Base-by-base conservation (phyloP, 2,329 filamentous ascomycete genomes). In the Chaetomium olivaceum region DNA sequence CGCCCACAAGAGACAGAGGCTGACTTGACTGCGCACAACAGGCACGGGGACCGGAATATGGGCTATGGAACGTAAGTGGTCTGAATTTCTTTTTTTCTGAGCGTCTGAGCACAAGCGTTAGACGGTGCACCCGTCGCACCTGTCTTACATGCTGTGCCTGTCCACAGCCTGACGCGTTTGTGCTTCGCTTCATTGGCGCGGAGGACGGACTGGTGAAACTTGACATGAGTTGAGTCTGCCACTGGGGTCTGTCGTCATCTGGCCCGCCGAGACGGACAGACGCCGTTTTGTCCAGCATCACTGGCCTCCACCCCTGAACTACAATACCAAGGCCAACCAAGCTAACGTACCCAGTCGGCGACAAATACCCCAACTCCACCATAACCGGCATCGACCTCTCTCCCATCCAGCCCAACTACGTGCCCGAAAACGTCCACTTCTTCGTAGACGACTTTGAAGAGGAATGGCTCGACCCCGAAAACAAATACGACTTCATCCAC, bases 381-480 rank as follows among this genome's bases (percentile, higher is more conserved):
- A 80, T 85, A 54, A 79, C 80, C 50, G 82, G 82, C 66, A 78
- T 83, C 73, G 82, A 84, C 67, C 73, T 84, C 2, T 84, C 82
- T 1, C 82, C 82, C 0, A 85, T 84, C 50, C 82, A 85, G 59
- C 82, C 82, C 0, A 80, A 80, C 57, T 82, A 80, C 72, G 81
- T 84, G 0, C 82, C 82, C 1, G 77, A 80, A 60, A 85, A 84
- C 62, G 80, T 82, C n/a, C 76, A 79, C 27, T 84, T 84, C 67
- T 77, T 81, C 27, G 80, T 84, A 48, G 82, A 83, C 71, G 82
- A 85, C 69, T 80, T 84, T 60, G 82, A 85, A 66, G 80, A 80
- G 21, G 82, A 82, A 19, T 85, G 82, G 82, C 77, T 79, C 3
- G 79, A 82, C 63, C 74, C 77, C 6, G 77, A 80, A 4, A 74